Evolutionary conservation across 2,329 filamentous ascomycete species (phyloP).

Genomic region (Phoma sp.): DNA sequence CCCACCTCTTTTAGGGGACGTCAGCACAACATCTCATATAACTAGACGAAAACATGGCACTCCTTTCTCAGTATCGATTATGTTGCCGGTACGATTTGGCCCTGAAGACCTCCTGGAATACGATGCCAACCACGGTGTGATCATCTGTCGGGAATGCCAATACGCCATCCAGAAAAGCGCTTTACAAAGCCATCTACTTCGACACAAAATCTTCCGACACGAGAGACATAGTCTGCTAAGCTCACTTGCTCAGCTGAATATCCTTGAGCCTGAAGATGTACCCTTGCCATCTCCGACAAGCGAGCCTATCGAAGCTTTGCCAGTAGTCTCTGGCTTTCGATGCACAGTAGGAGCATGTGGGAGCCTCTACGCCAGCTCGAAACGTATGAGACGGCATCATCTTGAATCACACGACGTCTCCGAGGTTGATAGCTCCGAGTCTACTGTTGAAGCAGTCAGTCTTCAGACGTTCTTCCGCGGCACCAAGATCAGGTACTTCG

Average conservation of each 20-base stretch:
- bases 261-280: slow-evolving; percentile 45
- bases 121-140: slow-evolving; percentile 30
- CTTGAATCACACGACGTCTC: slow-evolving; percentile 32
- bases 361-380: slow-evolving; percentile 43
- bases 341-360: slow-evolving; percentile 37
- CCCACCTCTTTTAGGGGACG: too few relatives aligned
- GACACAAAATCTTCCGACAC: slow-evolving; percentile 49
- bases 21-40: too few relatives aligned
- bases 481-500: slow-evolving; percentile 50
- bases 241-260: slow-evolving; percentile 32
- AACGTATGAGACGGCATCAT: slow-evolving; percentile 48
- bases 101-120: slow-evolving; percentile 31
- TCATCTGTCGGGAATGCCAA: slow-evolving; percentile 48
- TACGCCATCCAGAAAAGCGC: slow-evolving; percentile 51
- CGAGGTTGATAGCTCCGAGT: not conserved
- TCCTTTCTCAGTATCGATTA: not conserved
- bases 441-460: slow-evolving; percentile 21
- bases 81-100: slow-evolving; percentile 8
- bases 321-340: slow-evolving; percentile 39
- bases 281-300: slow-evolving; percentile 26
- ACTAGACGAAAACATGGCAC: not conserved
- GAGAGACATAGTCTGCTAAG: slow-evolving; percentile 38
- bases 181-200: slow-evolving; percentile 47
- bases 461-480: slow-evolving; percentile 52
- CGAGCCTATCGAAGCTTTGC: slow-evolving; percentile 37